A percentile compares a stretch with the other conserved stretches of the same genome.
Evolutionary conservation across 1,139 yeast genomes (phyloP).

Genomic region (Meyerozyma athensensis): DNA sequence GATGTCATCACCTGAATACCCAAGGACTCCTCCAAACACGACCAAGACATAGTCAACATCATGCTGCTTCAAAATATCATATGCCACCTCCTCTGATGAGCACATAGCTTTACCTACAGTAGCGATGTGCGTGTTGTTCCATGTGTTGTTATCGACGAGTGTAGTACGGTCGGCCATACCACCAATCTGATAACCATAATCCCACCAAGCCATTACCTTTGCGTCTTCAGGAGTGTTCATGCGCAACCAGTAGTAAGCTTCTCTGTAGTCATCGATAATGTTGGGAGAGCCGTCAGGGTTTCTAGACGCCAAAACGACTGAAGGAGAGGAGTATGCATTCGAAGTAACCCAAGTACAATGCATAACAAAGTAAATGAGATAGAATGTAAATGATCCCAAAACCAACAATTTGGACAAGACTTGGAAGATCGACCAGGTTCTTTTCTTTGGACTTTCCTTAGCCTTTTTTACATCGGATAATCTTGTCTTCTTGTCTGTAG

Average conservation of each 20-base stretch:
- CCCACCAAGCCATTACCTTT: constrained; percentile 99
- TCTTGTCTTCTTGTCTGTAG: constrained; percentile 2
- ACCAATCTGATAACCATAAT: constrained; percentile 98
- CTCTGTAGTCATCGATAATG: constrained; percentile 95
- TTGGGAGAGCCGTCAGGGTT: constrained; percentile 81
- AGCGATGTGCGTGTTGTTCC: constrained; percentile 99
- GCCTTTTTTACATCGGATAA: constrained; percentile 7
- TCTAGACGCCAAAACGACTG: constrained; percentile 86
- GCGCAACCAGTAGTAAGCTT: constrained; percentile 98
- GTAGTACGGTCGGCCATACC: constrained; percentile 99
- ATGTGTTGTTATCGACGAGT: constrained; percentile 95
- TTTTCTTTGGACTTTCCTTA: constrained; percentile 11
- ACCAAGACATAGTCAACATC: constrained; percentile 94
- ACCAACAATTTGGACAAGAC: constrained; percentile 58
- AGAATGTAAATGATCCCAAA: constrained; percentile 64
- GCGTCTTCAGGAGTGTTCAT: constrained; percentile 98
- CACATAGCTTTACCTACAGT: constrained; percentile 99
- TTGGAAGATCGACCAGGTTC: constrained; percentile 27
- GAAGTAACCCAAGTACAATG: constrained; percentile 99
- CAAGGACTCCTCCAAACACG: constrained; percentile 90
- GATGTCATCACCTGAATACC: constrained; percentile 94
- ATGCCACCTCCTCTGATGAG: constrained; percentile 80
- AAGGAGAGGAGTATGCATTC: constrained; percentile 94
- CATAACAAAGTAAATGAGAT: constrained; percentile 76
- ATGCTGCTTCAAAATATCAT: constrained; percentile 80